Evolutionary conservation across 2,329 filamentous ascomycete genomes (phyloP).

Genomic region (Amesomyces nigricolor): DNA sequence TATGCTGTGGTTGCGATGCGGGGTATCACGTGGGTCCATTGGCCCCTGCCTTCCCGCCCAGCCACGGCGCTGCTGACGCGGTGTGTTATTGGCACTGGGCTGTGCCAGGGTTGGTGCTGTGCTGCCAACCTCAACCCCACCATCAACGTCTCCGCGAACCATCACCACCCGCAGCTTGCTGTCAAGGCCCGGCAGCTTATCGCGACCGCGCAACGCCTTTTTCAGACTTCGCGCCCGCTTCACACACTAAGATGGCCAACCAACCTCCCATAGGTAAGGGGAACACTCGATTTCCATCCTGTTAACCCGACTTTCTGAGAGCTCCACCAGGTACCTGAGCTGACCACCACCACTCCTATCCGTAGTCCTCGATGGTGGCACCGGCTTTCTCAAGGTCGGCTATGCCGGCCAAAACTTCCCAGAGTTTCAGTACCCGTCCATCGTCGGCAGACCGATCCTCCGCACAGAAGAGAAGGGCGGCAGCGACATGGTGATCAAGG

Average conservation of each 20-base stretch:
- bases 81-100: not conserved
- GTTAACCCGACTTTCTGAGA: not conserved
- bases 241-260: slow-evolving; percentile 39
- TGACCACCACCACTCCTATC: slow-evolving; percentile 22
- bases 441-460: slow-evolving; percentile 94
- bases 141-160: slow-evolving; percentile 21
- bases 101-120: slow-evolving; percentile 8
- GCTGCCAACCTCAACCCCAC: slow-evolving; percentile 22
- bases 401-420: slow-evolving; percentile 99
- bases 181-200: slow-evolving; percentile 2
- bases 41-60: slow-evolving; percentile 7
- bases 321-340: slow-evolving; percentile 10
- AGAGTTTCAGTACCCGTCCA: slow-evolving; percentile 96
- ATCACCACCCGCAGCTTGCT: slow-evolving; percentile 15
- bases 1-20: slow-evolving; percentile 12
- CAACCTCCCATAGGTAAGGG: slow-evolving; percentile 42
- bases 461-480: slow-evolving; percentile 80
- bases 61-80: slow-evolving; percentile 22
- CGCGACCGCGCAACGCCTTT: not conserved
- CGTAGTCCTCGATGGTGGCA: slow-evolving; percentile 96
- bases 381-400: slow-evolving; percentile 98
- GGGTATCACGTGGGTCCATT: slow-evolving; percentile 26
- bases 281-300: not conserved
- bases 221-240: not conserved
- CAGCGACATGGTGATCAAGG: slow-evolving; percentile 69